Evolutionary conservation across 2,329 filamentous ascomycete species (phyloP).

Genomic region (Fusarium subglutinans): DNA sequence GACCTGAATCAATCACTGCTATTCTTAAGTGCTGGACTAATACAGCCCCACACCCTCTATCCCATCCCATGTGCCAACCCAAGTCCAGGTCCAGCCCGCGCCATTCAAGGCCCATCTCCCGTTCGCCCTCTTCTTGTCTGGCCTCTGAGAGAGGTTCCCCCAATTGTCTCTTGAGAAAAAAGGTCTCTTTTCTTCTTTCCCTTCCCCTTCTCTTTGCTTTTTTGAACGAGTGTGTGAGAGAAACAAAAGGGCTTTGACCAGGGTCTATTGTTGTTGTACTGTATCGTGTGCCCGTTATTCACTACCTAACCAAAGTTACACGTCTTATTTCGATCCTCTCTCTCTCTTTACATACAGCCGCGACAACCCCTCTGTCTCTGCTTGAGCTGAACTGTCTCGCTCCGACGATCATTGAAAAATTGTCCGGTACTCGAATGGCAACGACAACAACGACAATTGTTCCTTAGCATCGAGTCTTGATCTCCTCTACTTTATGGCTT

Average conservation of each 20-base stretch:
- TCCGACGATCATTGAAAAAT: slow-evolving; percentile 16
- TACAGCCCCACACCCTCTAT: slow-evolving; percentile 24
- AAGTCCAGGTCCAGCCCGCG: slow-evolving; percentile 4
- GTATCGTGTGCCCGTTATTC: slow-evolving; percentile 7
- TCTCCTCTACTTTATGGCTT: slow-evolving; percentile 28
- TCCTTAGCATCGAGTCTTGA: neutral
- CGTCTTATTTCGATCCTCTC: slow-evolving; percentile 9
- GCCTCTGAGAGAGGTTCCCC: neutral
- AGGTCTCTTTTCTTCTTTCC: neutral
- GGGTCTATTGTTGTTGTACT: slow-evolving; percentile 9
- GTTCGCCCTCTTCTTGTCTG: neutral
- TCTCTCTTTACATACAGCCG: neutral
- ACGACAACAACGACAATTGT: slow-evolving; percentile 1
- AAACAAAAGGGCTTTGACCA: slow-evolving; percentile 19
- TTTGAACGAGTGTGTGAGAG: slow-evolving; percentile 15
- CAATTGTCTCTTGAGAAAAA: slow-evolving; percentile 22
- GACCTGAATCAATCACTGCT: slow-evolving; percentile 16
- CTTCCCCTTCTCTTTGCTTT: slow-evolving; percentile 8
- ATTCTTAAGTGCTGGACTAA: slow-evolving; percentile 27
- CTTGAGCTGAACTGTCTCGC: neutral
- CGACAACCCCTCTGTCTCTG: slow-evolving; percentile 12
- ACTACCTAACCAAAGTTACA: slow-evolving; percentile 5
- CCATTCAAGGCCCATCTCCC: slow-evolving; percentile 23
- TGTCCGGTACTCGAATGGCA: slow-evolving; percentile 1
- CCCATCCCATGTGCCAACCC: slow-evolving; percentile 23